Percentiles rank a stretch among this genome's conserved stretches.
Conservation (phyloP, 2,329 filamentous ascomycete genomes). For the Neopestalotiopsis sp. region DNA sequence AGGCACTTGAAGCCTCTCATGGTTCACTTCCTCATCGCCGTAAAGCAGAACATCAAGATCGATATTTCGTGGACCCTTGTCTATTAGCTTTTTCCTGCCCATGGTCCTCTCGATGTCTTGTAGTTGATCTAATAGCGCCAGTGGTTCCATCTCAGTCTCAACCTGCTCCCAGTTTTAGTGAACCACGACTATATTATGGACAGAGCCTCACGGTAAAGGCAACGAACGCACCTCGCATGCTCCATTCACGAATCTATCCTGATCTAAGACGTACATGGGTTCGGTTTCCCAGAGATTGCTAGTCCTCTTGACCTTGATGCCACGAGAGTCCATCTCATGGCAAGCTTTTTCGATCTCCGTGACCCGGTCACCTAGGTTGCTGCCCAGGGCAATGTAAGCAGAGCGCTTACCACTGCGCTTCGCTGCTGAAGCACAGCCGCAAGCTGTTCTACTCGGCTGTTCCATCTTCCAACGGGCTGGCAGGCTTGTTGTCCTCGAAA, state of each 20-base stretch:
- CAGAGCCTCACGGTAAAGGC: neutral
- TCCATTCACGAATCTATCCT: constrained; percentile 88
- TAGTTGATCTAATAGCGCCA: constrained; percentile 78
- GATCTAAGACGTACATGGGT: constrained; percentile 94
- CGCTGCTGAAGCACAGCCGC: constrained; percentile 33
- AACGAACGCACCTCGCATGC: constrained; percentile 80
- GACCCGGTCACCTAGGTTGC: constrained; percentile 88
- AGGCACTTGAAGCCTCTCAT: constrained; percentile 81
- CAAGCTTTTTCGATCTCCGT: constrained; percentile 86
- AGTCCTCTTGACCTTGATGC: constrained; percentile 77
- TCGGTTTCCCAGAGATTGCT: constrained; percentile 94
- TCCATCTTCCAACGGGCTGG: constrained; percentile 23
- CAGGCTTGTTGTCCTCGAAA: constrained; percentile 6
- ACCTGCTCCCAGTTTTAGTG: constrained; percentile 59
- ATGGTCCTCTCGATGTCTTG: constrained; percentile 83
- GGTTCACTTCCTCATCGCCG: constrained; percentile 66
- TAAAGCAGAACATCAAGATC: constrained; percentile 93
- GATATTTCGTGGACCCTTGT: constrained; percentile 94
- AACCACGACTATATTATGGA: constrained; percentile 8
- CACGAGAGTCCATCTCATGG: constrained; percentile 73
- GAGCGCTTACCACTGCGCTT: constrained; percentile 39
- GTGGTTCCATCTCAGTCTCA: constrained; percentile 76
- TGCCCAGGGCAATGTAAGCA: constrained; percentile 88
- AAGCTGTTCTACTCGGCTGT: constrained; percentile 28
- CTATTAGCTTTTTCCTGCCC: constrained; percentile 82